These are phyloP conservation scores for Trichophyton mentagrophytes DNA, from an alignment of 2,329 filamentous ascomycete species.

Conservation along the genomic window DNA sequence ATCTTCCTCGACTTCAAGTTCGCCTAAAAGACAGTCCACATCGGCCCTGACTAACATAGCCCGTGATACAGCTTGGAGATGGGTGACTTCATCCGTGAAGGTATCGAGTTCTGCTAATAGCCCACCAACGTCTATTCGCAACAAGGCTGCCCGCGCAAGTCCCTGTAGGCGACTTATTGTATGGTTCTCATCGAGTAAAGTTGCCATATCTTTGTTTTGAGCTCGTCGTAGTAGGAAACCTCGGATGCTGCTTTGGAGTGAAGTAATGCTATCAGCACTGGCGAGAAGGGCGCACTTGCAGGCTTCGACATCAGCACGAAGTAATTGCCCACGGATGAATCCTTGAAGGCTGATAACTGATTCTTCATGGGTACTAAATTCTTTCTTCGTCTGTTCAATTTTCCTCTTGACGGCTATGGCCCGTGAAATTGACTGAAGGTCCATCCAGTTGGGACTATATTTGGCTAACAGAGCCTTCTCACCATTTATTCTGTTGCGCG, in stretches of 20 bases:
- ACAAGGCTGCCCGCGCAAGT: conserved; percentile 29
- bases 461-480: not conserved
- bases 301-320: conserved; percentile 22
- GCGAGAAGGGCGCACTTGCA: conserved; percentile 30
- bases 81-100: conserved; percentile 52
- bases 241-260: conserved; percentile 42
- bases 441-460: conserved; percentile 19
- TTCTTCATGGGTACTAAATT: conserved; percentile 20
- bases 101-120: conserved; percentile 59
- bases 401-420: conserved; percentile 23
- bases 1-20: conserved; percentile 76
- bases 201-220: conserved; percentile 21
- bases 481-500: conserved; percentile 18
- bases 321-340: conserved; percentile 20
- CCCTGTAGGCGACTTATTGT: conserved; percentile 28
- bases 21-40: conserved; percentile 59
- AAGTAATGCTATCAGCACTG: conserved; percentile 32
- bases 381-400: conserved; percentile 18
- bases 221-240: conserved; percentile 25
- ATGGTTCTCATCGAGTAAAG: conserved; percentile 22
- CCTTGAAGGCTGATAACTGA: conserved; percentile 25
- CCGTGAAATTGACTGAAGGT: conserved; percentile 36
- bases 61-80: conserved; percentile 62
- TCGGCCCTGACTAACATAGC: conserved; percentile 66
- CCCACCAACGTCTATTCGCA: conserved; percentile 28